phyloP scores from a whole-genome alignment of 371 early-diverging fungal species.

The Neoconidiobolus thromboides region DNA sequence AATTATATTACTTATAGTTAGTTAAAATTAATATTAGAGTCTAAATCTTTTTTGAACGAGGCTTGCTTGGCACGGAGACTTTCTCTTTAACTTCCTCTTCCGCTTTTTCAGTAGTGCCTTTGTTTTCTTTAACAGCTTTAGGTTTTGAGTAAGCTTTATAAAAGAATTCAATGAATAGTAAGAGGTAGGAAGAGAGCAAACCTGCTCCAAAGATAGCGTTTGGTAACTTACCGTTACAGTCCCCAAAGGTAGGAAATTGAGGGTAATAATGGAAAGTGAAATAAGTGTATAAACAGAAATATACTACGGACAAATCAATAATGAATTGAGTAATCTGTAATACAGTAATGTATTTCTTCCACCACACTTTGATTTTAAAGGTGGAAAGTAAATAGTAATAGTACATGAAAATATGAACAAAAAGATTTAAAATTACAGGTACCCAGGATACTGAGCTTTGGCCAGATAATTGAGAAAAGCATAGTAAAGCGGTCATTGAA shows the following conservation, averaged over 20 bases:
- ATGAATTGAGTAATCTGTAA: slow-evolving; percentile 41
- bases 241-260: slow-evolving; percentile 43
- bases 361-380: slow-evolving; percentile 26
- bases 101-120: background rate
- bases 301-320: slow-evolving; percentile 15
- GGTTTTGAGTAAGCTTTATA: slow-evolving; percentile 53
- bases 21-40: no score
- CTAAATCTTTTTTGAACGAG: no score
- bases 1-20: no score
- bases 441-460: slow-evolving; percentile 20
- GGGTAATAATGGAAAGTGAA: slow-evolving; percentile 12
- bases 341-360: slow-evolving; percentile 39
- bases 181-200: slow-evolving; percentile 60
- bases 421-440: slow-evolving; percentile 28
- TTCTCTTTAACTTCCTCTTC: no score
- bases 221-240: slow-evolving; percentile 52
- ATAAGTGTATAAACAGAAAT: background rate
- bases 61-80: no score
- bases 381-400: slow-evolving; percentile 30
- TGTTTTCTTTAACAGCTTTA: background rate
- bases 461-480: slow-evolving; percentile 14
- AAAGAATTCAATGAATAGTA: slow-evolving; percentile 76
- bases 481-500: slow-evolving; percentile 12
- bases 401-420: slow-evolving; percentile 45
- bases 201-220: slow-evolving; percentile 66